Percentiles rank a stretch among this genome's conserved stretches.
These are phyloP conservation scores for Pholiota microspora DNA, from an alignment of 768 basidiomycete species.

Conservation along the genomic window DNA sequence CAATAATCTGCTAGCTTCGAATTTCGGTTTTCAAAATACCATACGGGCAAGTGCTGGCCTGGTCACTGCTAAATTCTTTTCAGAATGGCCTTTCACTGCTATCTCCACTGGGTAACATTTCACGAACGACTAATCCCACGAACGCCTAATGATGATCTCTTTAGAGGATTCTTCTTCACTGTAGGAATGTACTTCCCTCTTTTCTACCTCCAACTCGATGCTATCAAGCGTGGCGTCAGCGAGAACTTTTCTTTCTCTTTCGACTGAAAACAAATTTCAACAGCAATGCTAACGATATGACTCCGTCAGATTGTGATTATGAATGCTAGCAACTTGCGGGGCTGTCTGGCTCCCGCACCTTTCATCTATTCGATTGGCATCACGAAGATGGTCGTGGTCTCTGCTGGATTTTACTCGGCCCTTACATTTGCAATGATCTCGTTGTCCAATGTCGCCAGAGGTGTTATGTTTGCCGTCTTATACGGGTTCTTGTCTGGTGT, in stretches of 20 bases:
- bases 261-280: background rate
- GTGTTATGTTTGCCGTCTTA: background rate
- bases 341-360: constrained; percentile 4
- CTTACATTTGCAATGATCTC: constrained; percentile 8
- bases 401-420: background rate
- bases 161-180: constrained; percentile 3
- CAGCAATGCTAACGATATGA: background rate
- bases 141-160: background rate
- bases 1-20: constrained; percentile 40
- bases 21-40: constrained; percentile 43
- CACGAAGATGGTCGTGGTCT: constrained; percentile 1
- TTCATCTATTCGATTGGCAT: constrained; percentile 3
- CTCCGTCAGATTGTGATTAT: constrained; percentile 5
- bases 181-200: constrained; percentile 4
- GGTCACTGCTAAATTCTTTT: constrained; percentile 22
- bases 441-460: background rate
- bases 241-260: constrained; percentile 4
- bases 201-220: constrained; percentile 7
- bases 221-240: constrained; percentile 7
- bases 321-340: constrained; percentile 5
- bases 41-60: constrained; percentile 42
- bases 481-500: constrained; percentile 8
- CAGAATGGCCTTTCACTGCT: constrained; percentile 1
- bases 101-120: background rate
- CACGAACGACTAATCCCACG: background rate